Percentiles rank a stretch among this genome's conserved stretches.
These are phyloP conservation scores for Aspergillus sp. DNA, from an alignment of 2,329 filamentous ascomycete genomes.

Conservation along the genomic window DNA sequence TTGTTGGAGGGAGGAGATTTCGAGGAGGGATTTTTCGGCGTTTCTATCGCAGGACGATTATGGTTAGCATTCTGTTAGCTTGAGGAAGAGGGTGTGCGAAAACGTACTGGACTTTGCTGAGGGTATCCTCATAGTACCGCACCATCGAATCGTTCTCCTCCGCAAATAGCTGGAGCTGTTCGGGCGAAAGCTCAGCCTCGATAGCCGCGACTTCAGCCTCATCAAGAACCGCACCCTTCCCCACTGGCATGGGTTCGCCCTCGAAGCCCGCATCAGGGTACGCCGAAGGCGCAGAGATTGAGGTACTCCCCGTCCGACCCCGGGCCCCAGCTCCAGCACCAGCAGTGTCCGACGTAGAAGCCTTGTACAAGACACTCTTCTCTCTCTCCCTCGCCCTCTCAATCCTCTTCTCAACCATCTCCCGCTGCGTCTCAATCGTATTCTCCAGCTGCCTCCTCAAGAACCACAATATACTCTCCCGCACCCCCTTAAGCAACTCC, in stretches of 20 bases:
- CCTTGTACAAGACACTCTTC: constrained; percentile 80
- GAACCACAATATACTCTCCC: constrained; percentile 84
- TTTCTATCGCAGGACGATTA: constrained; percentile 60
- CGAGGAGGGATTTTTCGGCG: constrained; percentile 85
- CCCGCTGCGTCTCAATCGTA: constrained; percentile 77
- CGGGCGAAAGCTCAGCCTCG: constrained; percentile 70
- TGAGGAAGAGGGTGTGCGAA: not conserved
- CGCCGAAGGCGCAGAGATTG: constrained; percentile 8
- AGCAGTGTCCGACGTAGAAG: constrained; percentile 21
- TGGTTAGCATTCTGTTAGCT: not conserved
- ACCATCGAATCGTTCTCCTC: constrained; percentile 92
- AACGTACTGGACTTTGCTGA: constrained; percentile 89
- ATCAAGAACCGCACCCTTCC: constrained; percentile 25
- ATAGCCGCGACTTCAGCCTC: constrained; percentile 44
- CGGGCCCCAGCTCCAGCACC: constrained; percentile 4
- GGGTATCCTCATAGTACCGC: constrained; percentile 88
- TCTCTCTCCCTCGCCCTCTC: constrained; percentile 86
- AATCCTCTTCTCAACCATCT: constrained; percentile 91
- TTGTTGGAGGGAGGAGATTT: constrained; percentile 91
- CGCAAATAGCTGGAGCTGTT: constrained; percentile 92
- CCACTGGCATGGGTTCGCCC: not conserved
- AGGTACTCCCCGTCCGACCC: not conserved
- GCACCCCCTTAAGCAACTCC: constrained; percentile 68
- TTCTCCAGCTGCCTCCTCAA: constrained; percentile 75
- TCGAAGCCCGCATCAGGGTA: constrained; percentile 6